phyloP scores from a whole-genome alignment of 2,329 filamentous ascomycete species.

The Trichoderma citrinoviride region DNA sequence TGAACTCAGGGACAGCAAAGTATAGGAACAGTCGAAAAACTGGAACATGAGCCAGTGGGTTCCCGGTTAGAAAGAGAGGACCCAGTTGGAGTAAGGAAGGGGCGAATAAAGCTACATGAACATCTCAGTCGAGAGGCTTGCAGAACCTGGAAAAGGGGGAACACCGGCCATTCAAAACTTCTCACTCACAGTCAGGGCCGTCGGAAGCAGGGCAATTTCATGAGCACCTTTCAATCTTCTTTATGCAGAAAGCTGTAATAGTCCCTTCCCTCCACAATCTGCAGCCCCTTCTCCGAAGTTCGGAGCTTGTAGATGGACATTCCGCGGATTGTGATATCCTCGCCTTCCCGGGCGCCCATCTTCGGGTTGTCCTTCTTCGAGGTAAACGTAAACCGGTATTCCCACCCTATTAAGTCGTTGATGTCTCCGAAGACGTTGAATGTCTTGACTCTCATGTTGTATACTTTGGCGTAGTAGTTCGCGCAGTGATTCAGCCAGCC shows the following conservation, averaged over 20 bases:
- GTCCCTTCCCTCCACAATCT: slow-evolving; percentile 1
- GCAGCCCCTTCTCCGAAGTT: slow-evolving; percentile 2
- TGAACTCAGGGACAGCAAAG: too few species aligned
- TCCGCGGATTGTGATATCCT: slow-evolving; percentile 2
- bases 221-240: neutral
- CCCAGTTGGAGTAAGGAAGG: too few species aligned
- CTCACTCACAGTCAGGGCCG: too few species aligned
- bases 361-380: slow-evolving; percentile 3
- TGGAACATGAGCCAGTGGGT: too few species aligned
- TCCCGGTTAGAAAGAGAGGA: too few species aligned
- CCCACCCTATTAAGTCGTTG: slow-evolving; percentile 4
- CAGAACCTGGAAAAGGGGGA: too few species aligned
- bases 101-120: too few species aligned
- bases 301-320: slow-evolving; percentile 3
- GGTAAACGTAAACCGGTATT: slow-evolving; percentile 9
- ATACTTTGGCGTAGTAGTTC: slow-evolving; percentile 3
- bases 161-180: too few species aligned
- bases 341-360: slow-evolving; percentile 3
- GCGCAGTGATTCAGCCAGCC: slow-evolving; percentile 1
- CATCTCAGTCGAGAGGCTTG: too few species aligned
- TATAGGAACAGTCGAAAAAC: too few species aligned
- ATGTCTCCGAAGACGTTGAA: slow-evolving; percentile 8
- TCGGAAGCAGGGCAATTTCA: too few species aligned
- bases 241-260: slow-evolving; percentile 11
- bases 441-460: slow-evolving; percentile 2